Conservation (phyloP, 2,329 filamentous ascomycete species). For the Meredithiella fracta region DNA sequence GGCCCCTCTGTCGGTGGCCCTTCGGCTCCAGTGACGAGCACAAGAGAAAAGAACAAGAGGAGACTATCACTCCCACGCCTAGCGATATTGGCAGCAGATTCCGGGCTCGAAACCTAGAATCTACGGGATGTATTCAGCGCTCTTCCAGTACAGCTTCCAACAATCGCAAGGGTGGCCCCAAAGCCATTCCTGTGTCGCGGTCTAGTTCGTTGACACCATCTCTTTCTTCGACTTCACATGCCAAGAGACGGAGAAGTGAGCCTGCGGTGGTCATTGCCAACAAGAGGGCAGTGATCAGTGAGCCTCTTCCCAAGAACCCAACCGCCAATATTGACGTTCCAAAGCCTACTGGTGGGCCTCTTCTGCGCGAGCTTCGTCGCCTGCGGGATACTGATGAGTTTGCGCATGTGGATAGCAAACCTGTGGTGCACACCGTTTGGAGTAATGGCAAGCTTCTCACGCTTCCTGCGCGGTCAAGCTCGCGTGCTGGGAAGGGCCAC, state of each 20-base stretch:
- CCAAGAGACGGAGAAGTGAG: slow-evolving; percentile 6
- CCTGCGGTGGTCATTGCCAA: slow-evolving; percentile 1
- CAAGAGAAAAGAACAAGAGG: neutral
- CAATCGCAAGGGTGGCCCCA: neutral
- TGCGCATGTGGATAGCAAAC: slow-evolving; percentile 39
- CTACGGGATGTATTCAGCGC: neutral
- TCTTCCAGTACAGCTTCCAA: neutral
- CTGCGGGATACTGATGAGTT: slow-evolving; percentile 49
- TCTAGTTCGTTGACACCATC: slow-evolving; percentile 24
- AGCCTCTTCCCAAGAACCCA: slow-evolving; percentile 29
- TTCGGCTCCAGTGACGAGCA: neutral
- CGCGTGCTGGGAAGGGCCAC: slow-evolving; percentile 22
- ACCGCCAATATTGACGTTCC: slow-evolving; percentile 44
- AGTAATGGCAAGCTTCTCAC: slow-evolving; percentile 47
- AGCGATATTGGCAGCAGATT: slow-evolving; percentile 15
- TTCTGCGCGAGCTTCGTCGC: slow-evolving; percentile 41
- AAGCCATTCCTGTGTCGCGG: neutral
- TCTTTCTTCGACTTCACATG: neutral
- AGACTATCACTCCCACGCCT: slow-evolving; percentile 27
- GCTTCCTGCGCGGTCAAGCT: slow-evolving; percentile 24
- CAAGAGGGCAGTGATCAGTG: slow-evolving; percentile 4
- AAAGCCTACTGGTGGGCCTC: slow-evolving; percentile 30
- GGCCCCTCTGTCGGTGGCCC: neutral
- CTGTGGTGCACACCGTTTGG: slow-evolving; percentile 44
- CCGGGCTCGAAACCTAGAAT: neutral